Evolutionary conservation across 208 protist genomes (phyloP).

Genomic region (Acanthamoeba culbertsoni): DNA sequence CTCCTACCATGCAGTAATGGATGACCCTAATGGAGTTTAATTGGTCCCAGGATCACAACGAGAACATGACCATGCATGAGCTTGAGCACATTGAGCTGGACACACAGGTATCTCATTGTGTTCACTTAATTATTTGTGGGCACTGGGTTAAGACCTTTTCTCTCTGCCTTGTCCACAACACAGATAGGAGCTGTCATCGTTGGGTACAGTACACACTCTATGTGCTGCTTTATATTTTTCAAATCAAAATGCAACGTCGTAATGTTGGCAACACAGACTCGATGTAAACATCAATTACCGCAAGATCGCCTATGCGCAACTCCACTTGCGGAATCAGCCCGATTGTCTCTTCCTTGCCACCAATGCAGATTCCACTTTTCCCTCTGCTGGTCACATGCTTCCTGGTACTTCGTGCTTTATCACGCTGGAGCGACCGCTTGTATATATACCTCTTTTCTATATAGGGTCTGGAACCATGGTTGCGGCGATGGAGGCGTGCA

Average conservation of each 20-base stretch:
- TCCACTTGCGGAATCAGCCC: neutral
- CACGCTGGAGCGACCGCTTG: neutral
- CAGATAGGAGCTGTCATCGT: constrained; percentile 65
- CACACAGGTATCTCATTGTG: neutral
- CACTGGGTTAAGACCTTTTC: neutral
- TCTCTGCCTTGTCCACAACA: neutral
- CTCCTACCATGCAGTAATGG: too few species aligned
- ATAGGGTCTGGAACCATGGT: constrained; percentile 58
- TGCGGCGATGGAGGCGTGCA: constrained; percentile 54
- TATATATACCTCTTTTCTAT: neutral
- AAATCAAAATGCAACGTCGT: neutral
- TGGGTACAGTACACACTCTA: neutral
- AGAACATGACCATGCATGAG: constrained; percentile 50
- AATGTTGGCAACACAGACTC: neutral
- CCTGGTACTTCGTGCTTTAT: neutral
- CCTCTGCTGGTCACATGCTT: neutral
- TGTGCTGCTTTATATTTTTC: neutral
- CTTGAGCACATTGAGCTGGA: constrained; percentile 54
- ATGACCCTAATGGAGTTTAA: neutral
- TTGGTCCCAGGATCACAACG: neutral
- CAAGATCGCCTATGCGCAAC: constrained; percentile 66
- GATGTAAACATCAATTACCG: constrained; percentile 67
- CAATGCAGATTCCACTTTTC: constrained; percentile 67
- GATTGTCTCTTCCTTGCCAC: constrained; percentile 72
- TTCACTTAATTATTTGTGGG: neutral